Percentiles rank a stretch among this genome's conserved stretches.
These are phyloP conservation scores for Fraxinus pennsylvanica DNA, from an alignment of 257 asterid species.

Conservation along the genomic window DNA sequence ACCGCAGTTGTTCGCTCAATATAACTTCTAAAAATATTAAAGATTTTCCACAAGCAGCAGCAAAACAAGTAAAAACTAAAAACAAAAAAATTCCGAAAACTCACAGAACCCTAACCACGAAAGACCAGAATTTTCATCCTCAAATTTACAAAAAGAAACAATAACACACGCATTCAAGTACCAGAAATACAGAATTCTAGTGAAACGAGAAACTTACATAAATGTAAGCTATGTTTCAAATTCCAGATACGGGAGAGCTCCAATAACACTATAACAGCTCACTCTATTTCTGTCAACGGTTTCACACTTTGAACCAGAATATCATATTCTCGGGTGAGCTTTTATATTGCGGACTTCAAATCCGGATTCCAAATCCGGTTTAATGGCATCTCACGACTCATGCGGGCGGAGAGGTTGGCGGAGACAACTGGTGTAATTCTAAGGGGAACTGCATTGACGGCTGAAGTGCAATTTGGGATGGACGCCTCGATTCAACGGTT, in stretches of 20 bases:
- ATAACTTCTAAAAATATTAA: too few species aligned
- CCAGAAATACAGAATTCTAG: background rate
- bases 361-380: background rate
- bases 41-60: background rate
- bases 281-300: background rate
- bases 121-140: background rate
- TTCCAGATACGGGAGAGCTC: background rate
- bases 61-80: too few species aligned
- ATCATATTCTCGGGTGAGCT: background rate
- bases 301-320: background rate
- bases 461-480: background rate
- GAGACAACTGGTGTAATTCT: background rate
- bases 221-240: background rate
- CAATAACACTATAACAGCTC: background rate
- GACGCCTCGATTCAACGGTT: background rate
- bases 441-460: background rate
- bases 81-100: too few species aligned
- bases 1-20: too few species aligned
- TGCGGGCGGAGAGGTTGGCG: too few species aligned
- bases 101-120: background rate
- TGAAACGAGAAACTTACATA: background rate
- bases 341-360: background rate
- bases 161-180: background rate
- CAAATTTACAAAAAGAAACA: background rate
- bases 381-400: background rate